Evolutionary conservation across 106 monocot species (phyloP).

Genomic region (Phalaenopsis aphrodite): DNA sequence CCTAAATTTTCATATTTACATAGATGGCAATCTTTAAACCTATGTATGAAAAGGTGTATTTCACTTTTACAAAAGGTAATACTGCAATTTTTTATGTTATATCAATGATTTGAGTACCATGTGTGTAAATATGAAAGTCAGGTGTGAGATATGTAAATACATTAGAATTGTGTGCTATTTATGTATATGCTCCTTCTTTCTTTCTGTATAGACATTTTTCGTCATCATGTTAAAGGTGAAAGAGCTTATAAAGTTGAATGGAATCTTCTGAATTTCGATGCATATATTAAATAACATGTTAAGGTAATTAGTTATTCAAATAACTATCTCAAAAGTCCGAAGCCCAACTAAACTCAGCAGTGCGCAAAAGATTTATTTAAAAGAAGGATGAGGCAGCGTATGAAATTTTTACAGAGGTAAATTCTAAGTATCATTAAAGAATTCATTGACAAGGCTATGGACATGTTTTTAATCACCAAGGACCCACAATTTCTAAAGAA

Average conservation of each 20-base stretch:
- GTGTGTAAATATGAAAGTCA: too few relatives aligned
- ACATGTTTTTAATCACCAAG: background rate
- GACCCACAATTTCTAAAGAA: too few relatives aligned
- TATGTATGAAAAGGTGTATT: too few relatives aligned
- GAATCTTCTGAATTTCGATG: conserved; percentile 56
- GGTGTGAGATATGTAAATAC: too few relatives aligned
- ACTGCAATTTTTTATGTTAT: too few relatives aligned
- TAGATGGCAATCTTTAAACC: too few relatives aligned
- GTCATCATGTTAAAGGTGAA: conserved; percentile 43
- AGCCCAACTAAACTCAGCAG: conserved; percentile 19
- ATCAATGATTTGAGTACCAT: too few relatives aligned
- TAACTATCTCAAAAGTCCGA: background rate
- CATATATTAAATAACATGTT: conserved; percentile 60
- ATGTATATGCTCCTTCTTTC: background rate
- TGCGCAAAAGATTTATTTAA: conserved; percentile 49
- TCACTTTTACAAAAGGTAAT: too few relatives aligned
- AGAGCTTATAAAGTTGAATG: conserved; percentile 42
- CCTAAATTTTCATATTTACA: too few relatives aligned
- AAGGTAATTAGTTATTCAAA: conserved; percentile 31
- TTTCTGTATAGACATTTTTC: conserved; percentile 31
- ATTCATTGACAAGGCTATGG: background rate
- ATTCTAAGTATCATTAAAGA: background rate
- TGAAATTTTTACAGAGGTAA: conserved; percentile 44
- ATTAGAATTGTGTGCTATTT: too few relatives aligned
- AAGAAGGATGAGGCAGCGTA: conserved; percentile 46